Conservation (phyloP, 2,329 filamentous ascomycete species). For the Ophiostoma sp. region DNA sequence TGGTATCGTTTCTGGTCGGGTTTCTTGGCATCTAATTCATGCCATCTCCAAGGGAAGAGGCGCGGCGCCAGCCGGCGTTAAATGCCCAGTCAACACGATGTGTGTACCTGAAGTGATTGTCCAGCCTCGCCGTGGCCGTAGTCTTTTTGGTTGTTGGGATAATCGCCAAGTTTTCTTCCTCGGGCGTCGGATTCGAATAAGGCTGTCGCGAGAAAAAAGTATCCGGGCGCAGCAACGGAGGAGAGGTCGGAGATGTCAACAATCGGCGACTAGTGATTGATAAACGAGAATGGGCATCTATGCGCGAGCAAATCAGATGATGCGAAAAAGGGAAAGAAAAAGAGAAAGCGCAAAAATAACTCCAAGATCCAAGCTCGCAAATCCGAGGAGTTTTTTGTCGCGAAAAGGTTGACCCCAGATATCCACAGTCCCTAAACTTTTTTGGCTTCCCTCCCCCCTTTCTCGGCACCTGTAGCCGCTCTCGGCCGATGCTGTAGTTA, state of each 20-base stretch:
- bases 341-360: not conserved
- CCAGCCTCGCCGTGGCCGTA: not conserved
- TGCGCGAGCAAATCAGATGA: not conserved
- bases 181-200: not conserved
- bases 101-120: not conserved
- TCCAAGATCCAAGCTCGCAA: not conserved
- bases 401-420: not conserved
- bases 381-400: not conserved
- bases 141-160: not conserved
- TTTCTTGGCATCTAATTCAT: not conserved
- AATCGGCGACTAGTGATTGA: not conserved
- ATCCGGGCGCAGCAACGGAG: not conserved
- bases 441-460: not conserved
- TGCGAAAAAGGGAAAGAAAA: not conserved
- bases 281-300: not conserved
- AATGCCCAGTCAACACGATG: not conserved
- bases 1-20: not conserved
- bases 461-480: constrained; percentile 9
- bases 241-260: not conserved
- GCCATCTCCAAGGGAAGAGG: not conserved
- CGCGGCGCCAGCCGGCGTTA: not conserved
- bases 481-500: not conserved
- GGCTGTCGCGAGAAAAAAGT: not conserved
- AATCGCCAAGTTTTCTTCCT: not conserved
- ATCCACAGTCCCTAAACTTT: not conserved